Base-by-base conservation (phyloP, 495 filamentous ascomycete genomes). In the Penicillium canariense region DNA sequence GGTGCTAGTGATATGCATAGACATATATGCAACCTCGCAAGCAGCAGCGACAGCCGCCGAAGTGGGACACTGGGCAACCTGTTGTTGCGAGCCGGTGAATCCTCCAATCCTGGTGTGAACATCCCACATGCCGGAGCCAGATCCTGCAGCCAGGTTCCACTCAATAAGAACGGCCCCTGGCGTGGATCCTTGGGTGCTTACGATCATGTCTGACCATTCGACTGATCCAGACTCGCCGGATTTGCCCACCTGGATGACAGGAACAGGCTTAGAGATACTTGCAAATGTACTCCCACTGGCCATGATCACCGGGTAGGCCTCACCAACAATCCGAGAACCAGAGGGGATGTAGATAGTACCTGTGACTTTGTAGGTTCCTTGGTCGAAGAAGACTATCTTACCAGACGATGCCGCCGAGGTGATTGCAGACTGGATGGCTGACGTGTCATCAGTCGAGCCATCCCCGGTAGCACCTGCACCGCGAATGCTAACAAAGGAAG, bases 161-260 rank as follows among this genome's bases (percentile, higher is more conserved):
- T 91, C 79, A 50, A 95, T 83, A 30, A 91, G 76, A 14, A 84
- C 81, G 31, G 87, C 88, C 18, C 89, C 90, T 2, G 84, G 81
- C 0, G 69, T 57, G 22, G 69, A 67, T 25, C 85, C 86, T 43
- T 82, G 79, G 49, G 65, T 89, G 68, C 59, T 81, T 65, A 75
- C 82, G 68, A 84, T 84, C 64, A 84, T 71, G 61, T 87, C 83
- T 17, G 73, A 78, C 71, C 76, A 81, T 62, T 87, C 81, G 12
- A 86, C 70, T 2, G 68, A 65, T 34, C 84, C 84, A 15, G 68
- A 56, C 11, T 82, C 73, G 11, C 78, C 80, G 61, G 60, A 31
- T 27, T 77, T 75, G 45, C 90, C 83, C 25, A 91, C 82, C 54
- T 78, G 68, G 27, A 88, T 81, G 25, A 90, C 81, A 11, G 86